phyloP scores from a whole-genome alignment of 2,329 filamentous ascomycete species.

The Neopestalotiopsis clavispora region DNA sequence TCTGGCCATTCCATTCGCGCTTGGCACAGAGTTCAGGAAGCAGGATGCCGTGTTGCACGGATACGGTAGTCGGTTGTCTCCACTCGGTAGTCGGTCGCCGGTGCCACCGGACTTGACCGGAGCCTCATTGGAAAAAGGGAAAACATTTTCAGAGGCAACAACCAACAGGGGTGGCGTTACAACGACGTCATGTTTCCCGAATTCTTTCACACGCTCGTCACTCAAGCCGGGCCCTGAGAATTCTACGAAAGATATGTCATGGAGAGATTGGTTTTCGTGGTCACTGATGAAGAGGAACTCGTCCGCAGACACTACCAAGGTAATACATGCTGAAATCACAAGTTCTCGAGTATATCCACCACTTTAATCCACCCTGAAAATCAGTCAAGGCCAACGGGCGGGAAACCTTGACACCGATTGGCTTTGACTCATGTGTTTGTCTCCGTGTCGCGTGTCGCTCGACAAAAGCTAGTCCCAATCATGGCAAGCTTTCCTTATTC shows the following conservation, averaged over 20 bases:
- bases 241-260: background rate
- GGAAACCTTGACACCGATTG: background rate
- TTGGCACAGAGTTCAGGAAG: no score
- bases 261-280: no score
- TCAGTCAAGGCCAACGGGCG: background rate
- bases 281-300: background rate
- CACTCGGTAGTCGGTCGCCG: slow-evolving; percentile 16
- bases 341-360: background rate
- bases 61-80: slow-evolving; percentile 17
- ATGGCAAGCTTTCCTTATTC: background rate
- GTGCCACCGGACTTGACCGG: background rate
- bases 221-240: background rate
- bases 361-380: background rate
- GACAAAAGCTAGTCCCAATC: background rate
- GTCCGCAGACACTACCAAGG: background rate
- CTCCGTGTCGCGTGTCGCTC: background rate
- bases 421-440: background rate
- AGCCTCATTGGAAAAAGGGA: background rate
- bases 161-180: background rate
- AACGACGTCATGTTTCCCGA: background rate
- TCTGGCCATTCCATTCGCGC: no score
- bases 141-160: background rate
- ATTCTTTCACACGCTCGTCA: background rate
- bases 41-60: background rate
- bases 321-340: background rate